A percentile compares a stretch with the other conserved stretches of the same genome.
phyloP scores from a whole-genome alignment of 257 asterid genomes.

The Voacanga thouarsii region DNA sequence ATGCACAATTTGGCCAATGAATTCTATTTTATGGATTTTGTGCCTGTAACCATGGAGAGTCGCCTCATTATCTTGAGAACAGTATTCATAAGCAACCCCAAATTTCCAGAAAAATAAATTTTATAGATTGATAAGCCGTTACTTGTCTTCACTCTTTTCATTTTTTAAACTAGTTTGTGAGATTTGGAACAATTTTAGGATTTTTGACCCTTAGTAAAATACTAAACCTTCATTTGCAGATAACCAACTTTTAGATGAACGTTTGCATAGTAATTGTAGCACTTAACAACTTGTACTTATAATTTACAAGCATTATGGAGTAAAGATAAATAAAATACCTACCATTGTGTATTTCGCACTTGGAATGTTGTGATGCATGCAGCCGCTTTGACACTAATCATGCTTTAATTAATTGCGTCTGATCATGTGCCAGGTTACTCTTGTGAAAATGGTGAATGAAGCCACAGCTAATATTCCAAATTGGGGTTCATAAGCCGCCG shows the following conservation, averaged over 20 bases:
- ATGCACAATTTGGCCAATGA: no score
- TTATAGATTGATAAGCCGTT: no score
- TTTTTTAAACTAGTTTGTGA: no score
- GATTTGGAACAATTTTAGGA: no score
- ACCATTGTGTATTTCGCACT: neutral
- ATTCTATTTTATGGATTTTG: no score
- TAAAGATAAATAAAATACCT: neutral
- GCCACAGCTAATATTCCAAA: slow-evolving; percentile 69
- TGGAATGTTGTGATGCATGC: neutral
- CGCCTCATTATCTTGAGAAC: no score
- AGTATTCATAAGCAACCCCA: no score
- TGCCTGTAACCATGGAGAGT: no score
- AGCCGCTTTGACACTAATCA: neutral
- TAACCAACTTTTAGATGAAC: neutral
- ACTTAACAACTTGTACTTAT: neutral
- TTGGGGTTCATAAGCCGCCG: slow-evolving; percentile 49
- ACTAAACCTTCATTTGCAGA: neutral
- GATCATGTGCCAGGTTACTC: slow-evolving; percentile 49
- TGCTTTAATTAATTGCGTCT: neutral
- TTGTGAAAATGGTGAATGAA: slow-evolving; percentile 76
- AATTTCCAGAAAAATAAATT: no score
- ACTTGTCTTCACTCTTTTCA: no score
- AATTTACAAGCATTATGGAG: neutral
- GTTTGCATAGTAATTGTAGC: neutral
- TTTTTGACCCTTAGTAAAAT: neutral